Evolutionary conservation across 2,329 filamentous ascomycete genomes (phyloP), one percentile per base, ranked within the genome.

Genomic region (Pestalotiopsis sp.): DNA sequence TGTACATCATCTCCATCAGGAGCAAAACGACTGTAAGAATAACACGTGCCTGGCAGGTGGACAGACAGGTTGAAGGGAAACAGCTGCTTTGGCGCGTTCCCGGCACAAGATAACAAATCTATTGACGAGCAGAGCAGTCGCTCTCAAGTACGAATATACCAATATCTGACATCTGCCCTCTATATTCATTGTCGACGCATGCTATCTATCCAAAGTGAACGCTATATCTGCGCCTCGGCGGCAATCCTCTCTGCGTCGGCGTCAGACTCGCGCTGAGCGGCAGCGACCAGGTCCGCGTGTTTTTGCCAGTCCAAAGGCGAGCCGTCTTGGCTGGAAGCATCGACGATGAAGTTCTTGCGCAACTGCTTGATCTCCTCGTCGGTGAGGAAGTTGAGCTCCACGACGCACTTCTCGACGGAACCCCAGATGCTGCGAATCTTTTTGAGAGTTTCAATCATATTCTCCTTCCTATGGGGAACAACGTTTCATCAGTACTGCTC

Each of bases 391-490:
- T 90, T 90, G 39, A 86, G 79, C 14, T 86, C 80, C 67, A 82
- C 80, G 71, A 93, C 81, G 79, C 93, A 94, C 14, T 80, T 79
- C 76, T 93, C 90, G 2, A 87, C 84, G 2, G 90, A 87, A 2
- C 90, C 91, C 79, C 89, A 92, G 70, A 86, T 83, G 36, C 82
- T 79, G 62, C 86, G 82, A 61, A 94, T 81, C 82, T 89, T 86
- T 64, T 84, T 78, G 6, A 87, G 75, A 7, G 83, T 85, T n/a
- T 75, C 80, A 31, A 83, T 72, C 84, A 87, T 87, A 68, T 79
- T 82, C 73, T 84, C 82, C 20, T 82, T 83, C 61, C 83, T 84
- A 67, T 45, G 63, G 70, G 38, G 38, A 14, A 25, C n/a, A 13
- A 41, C 36, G 7, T 70, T 45, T 9, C 1, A 20, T 52, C n/a